Conservation (phyloP, 2,329 filamentous ascomycete species). For the Aspergillus quadricinctus region DNA sequence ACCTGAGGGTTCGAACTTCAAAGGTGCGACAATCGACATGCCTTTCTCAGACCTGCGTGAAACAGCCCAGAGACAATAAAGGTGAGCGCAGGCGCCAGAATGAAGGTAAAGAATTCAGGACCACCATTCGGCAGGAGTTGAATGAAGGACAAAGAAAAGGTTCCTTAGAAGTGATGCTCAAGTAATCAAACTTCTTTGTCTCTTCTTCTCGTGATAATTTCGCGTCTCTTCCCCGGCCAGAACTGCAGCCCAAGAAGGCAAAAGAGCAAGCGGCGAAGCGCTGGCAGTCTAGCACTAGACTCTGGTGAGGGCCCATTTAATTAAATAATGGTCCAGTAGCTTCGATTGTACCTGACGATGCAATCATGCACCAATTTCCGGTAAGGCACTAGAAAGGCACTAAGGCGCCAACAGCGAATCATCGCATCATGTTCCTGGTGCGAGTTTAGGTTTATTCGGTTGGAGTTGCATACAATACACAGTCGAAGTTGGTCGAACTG, state of each 20-base stretch:
- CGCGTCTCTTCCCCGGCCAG: neutral
- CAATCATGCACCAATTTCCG: neutral
- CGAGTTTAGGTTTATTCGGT: neutral
- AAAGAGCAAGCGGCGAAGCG: too few species aligned
- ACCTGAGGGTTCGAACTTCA: neutral
- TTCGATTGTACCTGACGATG: neutral
- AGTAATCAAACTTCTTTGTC: neutral
- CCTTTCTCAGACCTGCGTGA: slow-evolving; percentile 1
- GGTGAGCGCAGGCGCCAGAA: neutral
- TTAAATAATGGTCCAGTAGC: neutral
- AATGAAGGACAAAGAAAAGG: neutral
- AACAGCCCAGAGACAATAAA: slow-evolving; percentile 7
- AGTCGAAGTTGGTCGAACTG: neutral
- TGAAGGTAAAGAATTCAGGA: neutral
- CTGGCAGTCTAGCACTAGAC: neutral
- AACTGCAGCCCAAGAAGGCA: neutral
- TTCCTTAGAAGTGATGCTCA: neutral
- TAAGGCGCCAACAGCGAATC: neutral
- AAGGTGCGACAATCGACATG: neutral
- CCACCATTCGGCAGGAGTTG: neutral
- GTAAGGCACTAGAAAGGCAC: neutral
- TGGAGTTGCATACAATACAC: neutral
- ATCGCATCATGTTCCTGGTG: neutral
- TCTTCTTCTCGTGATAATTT: neutral
- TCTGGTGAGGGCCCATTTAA: neutral